Evolutionary conservation across 2,329 filamentous ascomycete species (phyloP).

Genomic region (Aspergillus versicolor): DNA sequence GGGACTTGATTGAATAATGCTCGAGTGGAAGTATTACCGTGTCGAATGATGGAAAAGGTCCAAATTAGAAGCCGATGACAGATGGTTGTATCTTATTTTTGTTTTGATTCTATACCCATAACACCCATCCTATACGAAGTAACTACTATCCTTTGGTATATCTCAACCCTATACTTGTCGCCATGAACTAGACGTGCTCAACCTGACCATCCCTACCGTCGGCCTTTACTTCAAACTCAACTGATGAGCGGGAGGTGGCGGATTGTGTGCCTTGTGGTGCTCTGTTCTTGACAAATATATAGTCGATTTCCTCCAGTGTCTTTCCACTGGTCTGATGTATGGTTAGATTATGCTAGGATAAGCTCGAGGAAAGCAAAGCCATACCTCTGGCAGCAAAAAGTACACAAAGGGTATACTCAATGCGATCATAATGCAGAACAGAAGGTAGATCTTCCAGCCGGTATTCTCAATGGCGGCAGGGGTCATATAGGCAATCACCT

Average conservation of each 20-base stretch:
- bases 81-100: too few relatives aligned
- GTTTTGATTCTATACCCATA: too few relatives aligned
- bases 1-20: too few relatives aligned
- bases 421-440: neutral
- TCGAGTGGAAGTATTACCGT: too few relatives aligned
- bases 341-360: too few relatives aligned
- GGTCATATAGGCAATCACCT: neutral
- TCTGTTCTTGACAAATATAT: neutral
- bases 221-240: neutral
- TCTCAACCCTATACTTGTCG: too few relatives aligned
- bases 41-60: too few relatives aligned
- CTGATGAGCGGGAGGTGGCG: neutral
- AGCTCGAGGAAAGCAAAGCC: neutral
- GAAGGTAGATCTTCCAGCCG: neutral
- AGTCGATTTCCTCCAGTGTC: slow-evolving; percentile 1
- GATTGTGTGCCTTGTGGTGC: accelerated
- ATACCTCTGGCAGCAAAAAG: slow-evolving; percentile 1
- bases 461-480: neutral
- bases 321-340: neutral
- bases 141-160: too few relatives aligned
- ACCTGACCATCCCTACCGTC: neutral
- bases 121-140: too few relatives aligned
- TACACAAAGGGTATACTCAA: slow-evolving; percentile 1
- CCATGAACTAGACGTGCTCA: too few relatives aligned
- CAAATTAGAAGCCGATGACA: too few relatives aligned